These are phyloP conservation scores for Lentinula sp. DNA, from an alignment of 768 basidiomycete species.

Conservation along the genomic window DNA sequence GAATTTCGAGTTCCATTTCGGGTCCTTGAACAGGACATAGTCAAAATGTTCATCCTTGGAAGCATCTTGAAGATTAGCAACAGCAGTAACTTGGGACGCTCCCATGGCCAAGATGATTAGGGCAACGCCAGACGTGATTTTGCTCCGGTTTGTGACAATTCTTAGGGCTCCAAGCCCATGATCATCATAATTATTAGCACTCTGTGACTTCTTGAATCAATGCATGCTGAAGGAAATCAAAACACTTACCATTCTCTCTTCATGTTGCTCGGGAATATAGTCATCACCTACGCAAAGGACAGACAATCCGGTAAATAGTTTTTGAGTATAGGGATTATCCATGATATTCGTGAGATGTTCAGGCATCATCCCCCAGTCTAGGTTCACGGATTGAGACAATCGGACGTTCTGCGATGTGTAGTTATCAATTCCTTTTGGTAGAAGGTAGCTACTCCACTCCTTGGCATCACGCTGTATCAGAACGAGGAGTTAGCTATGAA, in stretches of 20 bases:
- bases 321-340: conserved; percentile 48
- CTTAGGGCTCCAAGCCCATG: background rate
- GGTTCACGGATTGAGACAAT: conserved; percentile 41
- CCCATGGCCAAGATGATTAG: conserved; percentile 78
- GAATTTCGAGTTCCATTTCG: conserved; percentile 16
- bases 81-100: conserved; percentile 57
- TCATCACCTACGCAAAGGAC: conserved; percentile 59
- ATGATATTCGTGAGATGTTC: conserved; percentile 58
- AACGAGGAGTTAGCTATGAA: background rate
- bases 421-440: conserved; percentile 51
- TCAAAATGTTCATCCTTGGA: background rate
- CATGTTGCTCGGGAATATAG: conserved; percentile 34
- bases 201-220: background rate
- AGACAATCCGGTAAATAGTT: conserved; percentile 46
- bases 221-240: background rate
- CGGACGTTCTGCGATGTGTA: conserved; percentile 17
- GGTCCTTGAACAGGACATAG: conserved; percentile 50
- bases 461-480: conserved; percentile 24
- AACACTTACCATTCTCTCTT: background rate
- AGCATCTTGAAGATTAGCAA: conserved; percentile 6
- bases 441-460: conserved; percentile 62
- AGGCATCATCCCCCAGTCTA: conserved; percentile 38
- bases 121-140: conserved; percentile 29
- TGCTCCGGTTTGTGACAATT: conserved; percentile 1
- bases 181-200: background rate